Evolutionary conservation across 768 basidiomycete genomes (phyloP).

Genomic region (Termitomyces sp.): DNA sequence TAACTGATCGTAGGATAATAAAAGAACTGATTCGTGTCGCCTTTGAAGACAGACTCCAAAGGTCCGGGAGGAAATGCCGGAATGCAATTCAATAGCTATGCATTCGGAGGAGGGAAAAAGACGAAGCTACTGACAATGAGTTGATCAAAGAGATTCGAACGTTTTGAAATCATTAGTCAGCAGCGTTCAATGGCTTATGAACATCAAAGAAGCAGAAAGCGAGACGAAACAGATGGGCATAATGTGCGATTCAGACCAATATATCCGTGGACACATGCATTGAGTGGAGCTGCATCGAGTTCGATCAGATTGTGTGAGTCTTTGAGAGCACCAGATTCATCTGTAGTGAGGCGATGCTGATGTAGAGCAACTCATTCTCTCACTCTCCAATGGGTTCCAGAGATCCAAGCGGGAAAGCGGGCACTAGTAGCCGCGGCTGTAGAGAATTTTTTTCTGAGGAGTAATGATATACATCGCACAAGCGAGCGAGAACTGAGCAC

Average conservation of each 20-base stretch:
- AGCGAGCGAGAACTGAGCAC: not conserved
- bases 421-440: not conserved
- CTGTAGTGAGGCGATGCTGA: not conserved
- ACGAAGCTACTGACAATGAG: not conserved
- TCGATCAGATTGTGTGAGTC: not conserved
- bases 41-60: not conserved
- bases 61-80: not conserved
- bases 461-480: not conserved
- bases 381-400: not conserved
- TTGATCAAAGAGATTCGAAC: too few species aligned
- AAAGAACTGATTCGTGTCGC: not conserved
- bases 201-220: not conserved
- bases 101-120: not conserved
- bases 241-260: not conserved
- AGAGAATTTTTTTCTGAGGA: not conserved
- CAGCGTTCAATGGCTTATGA: not conserved
- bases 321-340: not conserved
- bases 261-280: too few species aligned
- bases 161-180: not conserved
- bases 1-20: too few species aligned
- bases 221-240: not conserved
- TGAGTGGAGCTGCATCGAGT: not conserved
- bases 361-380: not conserved
- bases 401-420: not conserved
- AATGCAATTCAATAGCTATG: too few species aligned